phyloP scores from a whole-genome alignment of 805 yeast species.

The Kodamaea leandrae region DNA sequence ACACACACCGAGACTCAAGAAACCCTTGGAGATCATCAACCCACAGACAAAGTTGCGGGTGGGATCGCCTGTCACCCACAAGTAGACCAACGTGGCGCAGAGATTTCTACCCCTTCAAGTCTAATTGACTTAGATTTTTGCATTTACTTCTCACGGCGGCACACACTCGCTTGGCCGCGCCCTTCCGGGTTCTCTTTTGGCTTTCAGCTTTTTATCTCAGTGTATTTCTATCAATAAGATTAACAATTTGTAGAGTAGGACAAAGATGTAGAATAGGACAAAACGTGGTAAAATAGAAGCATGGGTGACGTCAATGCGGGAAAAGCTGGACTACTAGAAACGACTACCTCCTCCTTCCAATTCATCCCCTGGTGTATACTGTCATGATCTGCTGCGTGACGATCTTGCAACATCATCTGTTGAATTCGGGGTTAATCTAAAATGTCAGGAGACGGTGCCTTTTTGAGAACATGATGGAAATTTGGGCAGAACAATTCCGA shows the following conservation, averaged over 20 bases:
- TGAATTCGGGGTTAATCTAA: too few species aligned
- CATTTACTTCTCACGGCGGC: conserved; percentile 3
- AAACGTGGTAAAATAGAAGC: too few species aligned
- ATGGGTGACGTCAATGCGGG: too few species aligned
- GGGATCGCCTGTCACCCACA: conserved; percentile 40
- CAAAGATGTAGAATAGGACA: neutral
- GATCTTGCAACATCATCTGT: too few species aligned
- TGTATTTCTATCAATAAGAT: neutral
- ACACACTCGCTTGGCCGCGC: conserved; percentile 1
- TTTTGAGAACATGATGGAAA: too few species aligned
- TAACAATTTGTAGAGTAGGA: neutral
- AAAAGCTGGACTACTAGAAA: too few species aligned
- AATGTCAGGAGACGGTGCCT: too few species aligned
- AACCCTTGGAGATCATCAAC: conserved; percentile 59
- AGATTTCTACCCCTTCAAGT: neutral
- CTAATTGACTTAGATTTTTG: conserved; percentile 6
- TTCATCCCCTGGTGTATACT: too few species aligned
- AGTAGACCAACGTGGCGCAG: neutral
- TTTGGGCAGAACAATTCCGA: too few species aligned
- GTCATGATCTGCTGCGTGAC: too few species aligned
- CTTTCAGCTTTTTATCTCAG: neutral
- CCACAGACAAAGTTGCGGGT: conserved; percentile 60
- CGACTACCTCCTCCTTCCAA: too few species aligned
- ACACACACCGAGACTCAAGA: conserved; percentile 56
- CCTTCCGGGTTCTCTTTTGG: conserved; percentile 1